Base-by-base conservation (phyloP, 1,284 basidiomycete genomes). In the Sporisorium sorghi region DNA sequence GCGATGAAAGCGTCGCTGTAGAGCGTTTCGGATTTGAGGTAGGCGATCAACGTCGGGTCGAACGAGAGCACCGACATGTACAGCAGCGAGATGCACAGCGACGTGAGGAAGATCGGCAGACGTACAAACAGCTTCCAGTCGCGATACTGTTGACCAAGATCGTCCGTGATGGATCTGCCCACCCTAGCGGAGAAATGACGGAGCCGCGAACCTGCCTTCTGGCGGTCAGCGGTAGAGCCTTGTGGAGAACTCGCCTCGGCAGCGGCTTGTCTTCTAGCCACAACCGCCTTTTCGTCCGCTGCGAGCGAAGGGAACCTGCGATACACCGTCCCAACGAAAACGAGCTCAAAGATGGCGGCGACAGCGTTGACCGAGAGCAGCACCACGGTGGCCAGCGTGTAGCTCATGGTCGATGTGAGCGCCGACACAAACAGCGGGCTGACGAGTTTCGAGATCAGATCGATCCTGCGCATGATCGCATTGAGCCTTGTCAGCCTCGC, bases 381-480 rank as follows among this genome's bases (percentile, higher is more conserved):
- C n/a, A 80, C 58, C 30, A 81, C 54, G 9, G 54, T 58, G 10
- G 74, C 71, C 26, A 58, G 28, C 21, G 44, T 59, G 51, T 81
- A 78, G 40, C 60, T 60, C 30, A 66, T 58, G n/a, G 70, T 58
- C 28, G 65, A 62, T 0, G 88, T 88, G 32, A 89, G 83, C n/a
- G 87, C 80, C 0, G 88, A 88, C 14, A 88, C 88, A 58, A 89
- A 88, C 5, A 90, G 82, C 0, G 89, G 89, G 1, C 88, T 87
- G 5, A 87, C 67, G 5, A 90, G 86, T 73, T 90, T 89, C 74
- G 87, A 88, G 14, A 88, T 79, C 2, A 90, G 84, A 73, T 89
- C 88, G 51, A 89, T 88, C 10, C 88, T 86, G 5, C 88, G 85
- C 73, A 59, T 83, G 58, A 76, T 82, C 21, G 63, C 81, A 68